Evolutionary conservation across 1,284 basidiomycete species (phyloP), one percentile per base, ranked within the genome.

Genomic region (Melampsora abietis-canadensis): DNA sequence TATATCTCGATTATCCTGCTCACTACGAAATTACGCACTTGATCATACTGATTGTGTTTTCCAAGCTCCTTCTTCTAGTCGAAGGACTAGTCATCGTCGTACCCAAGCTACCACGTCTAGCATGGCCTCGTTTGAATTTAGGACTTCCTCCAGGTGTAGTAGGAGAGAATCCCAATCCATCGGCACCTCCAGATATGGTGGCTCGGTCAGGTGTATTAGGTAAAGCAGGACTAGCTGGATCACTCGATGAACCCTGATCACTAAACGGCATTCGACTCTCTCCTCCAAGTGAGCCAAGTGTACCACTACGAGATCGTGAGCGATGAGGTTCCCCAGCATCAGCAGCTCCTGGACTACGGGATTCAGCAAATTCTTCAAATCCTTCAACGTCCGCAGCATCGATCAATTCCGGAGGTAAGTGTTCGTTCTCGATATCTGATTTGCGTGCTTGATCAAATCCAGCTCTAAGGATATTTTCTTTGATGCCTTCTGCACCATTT

Each of bases 361-460:
- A 73, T 60, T 73, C 70, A 4, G 69, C 67, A 60, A 76, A 78
- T 47, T 79, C 77, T 62, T 78, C 78, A 63, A 78, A 74, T 60
- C 76, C 76, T 63, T 81, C 77, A 12, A 81, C 82, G 68, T 87
- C 86, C 7, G 88, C 87, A 4, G 91, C 91, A 80, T 98, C 94
- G 81, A 94, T 91, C 30, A 98, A 87, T 34, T 98, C 94, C 0
- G 95, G 95, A 15, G 94, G 95, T 34, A 97, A 85, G 61, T 92
- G 89, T 84, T 98, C 95, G 84, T 98, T 98, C 84, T 98, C 95
- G 79, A 98, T 98, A 85, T 99, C 96, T 54, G 92, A 94, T 84
- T 94, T 95, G 78, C 95, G 92, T 27, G 95, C 95, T 81, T 98
- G 94, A 66, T 94, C 92, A 81, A 98, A 98, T 78, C 89, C 90